These are phyloP conservation scores for Fusarium haematococcum DNA, from an alignment of 2,329 filamentous ascomycete species.

Conservation along the genomic window DNA sequence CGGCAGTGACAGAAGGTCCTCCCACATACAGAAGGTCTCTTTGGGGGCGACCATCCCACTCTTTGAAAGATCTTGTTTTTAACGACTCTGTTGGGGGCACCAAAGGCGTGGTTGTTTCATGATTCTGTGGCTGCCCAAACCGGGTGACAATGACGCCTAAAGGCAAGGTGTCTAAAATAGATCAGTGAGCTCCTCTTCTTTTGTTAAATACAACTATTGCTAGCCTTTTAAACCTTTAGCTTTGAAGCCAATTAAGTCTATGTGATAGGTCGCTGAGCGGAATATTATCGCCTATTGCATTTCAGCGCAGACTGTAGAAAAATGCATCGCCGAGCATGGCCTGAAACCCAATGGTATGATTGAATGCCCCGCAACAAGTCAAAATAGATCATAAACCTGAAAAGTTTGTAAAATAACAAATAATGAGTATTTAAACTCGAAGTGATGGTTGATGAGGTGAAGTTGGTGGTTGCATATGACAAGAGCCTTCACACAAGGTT, in stretches of 20 bases:
- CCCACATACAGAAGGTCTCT: neutral
- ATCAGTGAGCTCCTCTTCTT: neutral
- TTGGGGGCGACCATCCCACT: neutral
- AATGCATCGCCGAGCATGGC: neutral
- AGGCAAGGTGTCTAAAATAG: neutral
- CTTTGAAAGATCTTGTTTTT: neutral
- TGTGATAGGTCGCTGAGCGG: neutral
- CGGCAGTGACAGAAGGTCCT: neutral
- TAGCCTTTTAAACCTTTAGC: accelerated
- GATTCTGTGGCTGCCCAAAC: neutral
- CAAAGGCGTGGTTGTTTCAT: neutral
- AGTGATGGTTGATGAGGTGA: neutral
- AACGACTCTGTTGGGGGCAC: neutral
- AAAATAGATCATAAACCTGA: no score
- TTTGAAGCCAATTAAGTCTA: no score
- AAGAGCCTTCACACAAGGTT: neutral
- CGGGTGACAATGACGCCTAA: neutral
- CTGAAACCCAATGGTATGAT: neutral
- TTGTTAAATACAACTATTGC: no score
- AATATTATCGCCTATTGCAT: neutral
- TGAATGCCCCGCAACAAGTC: neutral
- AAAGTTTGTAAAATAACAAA: neutral
- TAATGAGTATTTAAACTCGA: neutral
- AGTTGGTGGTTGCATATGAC: neutral
- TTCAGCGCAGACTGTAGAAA: neutral